These are phyloP conservation scores for Colletotrichum sp. DNA, from an alignment of 2,329 filamentous ascomycete species.

Conservation along the genomic window DNA sequence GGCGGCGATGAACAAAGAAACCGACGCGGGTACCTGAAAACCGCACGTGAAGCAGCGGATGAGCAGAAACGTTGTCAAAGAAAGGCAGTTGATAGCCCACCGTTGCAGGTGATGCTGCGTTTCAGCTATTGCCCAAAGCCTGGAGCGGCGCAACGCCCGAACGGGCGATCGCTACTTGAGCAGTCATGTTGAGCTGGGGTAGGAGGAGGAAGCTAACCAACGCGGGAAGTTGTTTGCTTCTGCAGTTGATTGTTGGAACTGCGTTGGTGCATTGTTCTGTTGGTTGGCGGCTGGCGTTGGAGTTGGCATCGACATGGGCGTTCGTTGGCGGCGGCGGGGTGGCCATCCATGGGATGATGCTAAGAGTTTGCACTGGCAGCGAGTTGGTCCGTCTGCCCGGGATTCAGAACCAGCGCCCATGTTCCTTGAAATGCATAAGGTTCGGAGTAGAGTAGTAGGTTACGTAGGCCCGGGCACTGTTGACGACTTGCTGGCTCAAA, in stretches of 20 bases:
- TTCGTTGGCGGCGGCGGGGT: not conserved
- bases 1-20: not conserved
- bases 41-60: not conserved
- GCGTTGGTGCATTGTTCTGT: not conserved
- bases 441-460: not conserved
- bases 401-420: not conserved
- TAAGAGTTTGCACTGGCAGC: not conserved
- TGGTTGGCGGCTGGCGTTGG: not conserved
- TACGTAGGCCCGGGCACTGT: not conserved
- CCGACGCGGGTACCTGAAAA: not conserved
- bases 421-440: not conserved
- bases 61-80: not conserved
- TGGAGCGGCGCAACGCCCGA: conserved; percentile 5
- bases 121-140: not conserved
- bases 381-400: not conserved
- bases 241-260: not conserved
- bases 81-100: not conserved
- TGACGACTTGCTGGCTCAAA: not conserved
- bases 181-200: not conserved
- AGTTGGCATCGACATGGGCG: not conserved
- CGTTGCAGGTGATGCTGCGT: conserved; percentile 6
- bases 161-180: not conserved
- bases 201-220: not conserved
- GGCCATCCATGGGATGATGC: not conserved
- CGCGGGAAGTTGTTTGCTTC: not conserved